Evolutionary conservation across 106 monocot genomes (phyloP).

Genomic region (Dioscorea alata): DNA sequence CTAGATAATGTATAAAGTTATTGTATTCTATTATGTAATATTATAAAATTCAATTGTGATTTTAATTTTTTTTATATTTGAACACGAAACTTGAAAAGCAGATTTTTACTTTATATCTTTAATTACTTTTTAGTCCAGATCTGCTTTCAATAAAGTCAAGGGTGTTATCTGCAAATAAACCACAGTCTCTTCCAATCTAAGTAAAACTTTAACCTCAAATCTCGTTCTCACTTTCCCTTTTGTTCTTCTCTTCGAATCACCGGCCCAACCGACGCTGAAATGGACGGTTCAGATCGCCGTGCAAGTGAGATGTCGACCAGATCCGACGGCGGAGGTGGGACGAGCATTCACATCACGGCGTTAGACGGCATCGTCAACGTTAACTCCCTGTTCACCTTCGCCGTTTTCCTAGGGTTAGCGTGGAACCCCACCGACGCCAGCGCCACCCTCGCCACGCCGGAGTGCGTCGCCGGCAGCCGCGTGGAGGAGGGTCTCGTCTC

Average conservation of each 20-base stretch:
- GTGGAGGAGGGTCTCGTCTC: slow-evolving; percentile 46
- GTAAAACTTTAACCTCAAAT: neutral
- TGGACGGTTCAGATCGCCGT: neutral
- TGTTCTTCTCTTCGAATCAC: neutral
- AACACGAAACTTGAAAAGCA: no score
- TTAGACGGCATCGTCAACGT: slow-evolving; percentile 90
- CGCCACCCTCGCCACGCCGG: slow-evolving; percentile 3
- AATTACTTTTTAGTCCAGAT: no score
- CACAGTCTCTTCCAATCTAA: no score
- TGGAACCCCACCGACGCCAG: slow-evolving; percentile 52
- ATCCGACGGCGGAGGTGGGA: slow-evolving; percentile 13
- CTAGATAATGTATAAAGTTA: no score
- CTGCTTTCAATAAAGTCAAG: no score
- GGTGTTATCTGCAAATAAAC: no score
- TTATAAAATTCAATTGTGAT: no score
- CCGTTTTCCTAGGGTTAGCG: slow-evolving; percentile 71
- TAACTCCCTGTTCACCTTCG: slow-evolving; percentile 94
- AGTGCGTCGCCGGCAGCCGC: slow-evolving; percentile 30
- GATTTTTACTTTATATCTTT: no score
- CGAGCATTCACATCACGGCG: slow-evolving; percentile 79
- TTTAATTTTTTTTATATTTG: no score
- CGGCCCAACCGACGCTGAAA: neutral
- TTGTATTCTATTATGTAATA: no score
- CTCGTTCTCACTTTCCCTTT: neutral
- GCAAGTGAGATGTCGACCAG: neutral